A percentile compares a stretch with the other conserved stretches of the same genome.
Evolutionary conservation across 768 basidiomycete genomes (phyloP).

Genomic region (Jaapia argillacea): DNA sequence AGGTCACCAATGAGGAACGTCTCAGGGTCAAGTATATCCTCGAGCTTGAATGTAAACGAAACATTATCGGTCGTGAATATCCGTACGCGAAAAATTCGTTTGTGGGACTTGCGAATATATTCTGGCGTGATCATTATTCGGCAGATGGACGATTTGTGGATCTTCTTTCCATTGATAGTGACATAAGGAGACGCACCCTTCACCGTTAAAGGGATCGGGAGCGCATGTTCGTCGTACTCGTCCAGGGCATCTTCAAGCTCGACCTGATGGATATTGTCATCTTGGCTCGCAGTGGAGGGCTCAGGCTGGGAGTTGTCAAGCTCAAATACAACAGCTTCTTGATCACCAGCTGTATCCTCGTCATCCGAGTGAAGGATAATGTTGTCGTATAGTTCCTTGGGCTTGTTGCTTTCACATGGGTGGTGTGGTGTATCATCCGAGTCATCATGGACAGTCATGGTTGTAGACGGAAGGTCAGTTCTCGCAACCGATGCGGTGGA

Average conservation of each 20-base stretch:
- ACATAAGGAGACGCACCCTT: slow-evolving; percentile 2
- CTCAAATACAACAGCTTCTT: too few relatives aligned
- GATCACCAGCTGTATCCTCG: too few relatives aligned
- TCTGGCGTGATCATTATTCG: slow-evolving; percentile 8
- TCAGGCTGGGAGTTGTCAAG: too few relatives aligned
- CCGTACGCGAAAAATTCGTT: slow-evolving; percentile 7
- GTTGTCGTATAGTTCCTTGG: too few relatives aligned
- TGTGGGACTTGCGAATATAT: slow-evolving; percentile 7
- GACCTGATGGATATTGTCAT: too few relatives aligned
- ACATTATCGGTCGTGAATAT: slow-evolving; percentile 4
- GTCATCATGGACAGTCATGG: too few relatives aligned
- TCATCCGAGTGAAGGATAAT: too few relatives aligned
- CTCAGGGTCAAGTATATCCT: neutral
- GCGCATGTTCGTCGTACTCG: neutral
- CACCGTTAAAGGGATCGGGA: neutral
- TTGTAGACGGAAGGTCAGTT: too few relatives aligned
- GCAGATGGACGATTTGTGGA: slow-evolving; percentile 8
- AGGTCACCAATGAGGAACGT: slow-evolving; percentile 6
- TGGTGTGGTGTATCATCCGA: too few relatives aligned
- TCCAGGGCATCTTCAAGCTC: slow-evolving; percentile 5
- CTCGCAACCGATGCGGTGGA: too few relatives aligned
- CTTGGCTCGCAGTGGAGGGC: too few relatives aligned
- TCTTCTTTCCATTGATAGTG: slow-evolving; percentile 1
- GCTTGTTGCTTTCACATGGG: too few relatives aligned
- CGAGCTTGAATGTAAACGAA: neutral